Evolutionary conservation across 176 grass and related monocot species (phyloP).

Genomic region (Carex littledalei): DNA sequence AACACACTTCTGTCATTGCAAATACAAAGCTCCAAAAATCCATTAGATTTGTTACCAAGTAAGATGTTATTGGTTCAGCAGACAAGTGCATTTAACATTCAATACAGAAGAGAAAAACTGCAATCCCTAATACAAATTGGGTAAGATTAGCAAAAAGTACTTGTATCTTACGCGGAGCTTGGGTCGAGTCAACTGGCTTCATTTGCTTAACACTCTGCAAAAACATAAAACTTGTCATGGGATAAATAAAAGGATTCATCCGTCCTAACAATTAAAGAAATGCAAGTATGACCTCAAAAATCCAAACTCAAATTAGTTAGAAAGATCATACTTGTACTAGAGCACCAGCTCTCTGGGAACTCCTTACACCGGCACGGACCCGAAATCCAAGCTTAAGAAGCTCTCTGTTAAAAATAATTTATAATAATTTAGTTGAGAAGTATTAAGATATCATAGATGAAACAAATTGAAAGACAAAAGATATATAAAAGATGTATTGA

Average conservation of each 20-base stretch:
- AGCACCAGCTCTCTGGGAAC: slow-evolving; percentile 45
- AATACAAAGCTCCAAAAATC: background rate
- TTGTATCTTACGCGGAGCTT: slow-evolving; percentile 40
- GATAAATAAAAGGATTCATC: background rate
- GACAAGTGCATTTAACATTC: background rate
- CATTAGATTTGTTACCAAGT: too few species aligned
- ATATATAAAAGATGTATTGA: background rate
- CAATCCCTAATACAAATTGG: background rate
- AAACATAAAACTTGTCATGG: background rate
- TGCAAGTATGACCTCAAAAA: background rate
- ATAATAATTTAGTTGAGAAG: background rate
- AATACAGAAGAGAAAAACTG: background rate
- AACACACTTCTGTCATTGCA: slow-evolving; percentile 30
- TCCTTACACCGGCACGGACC: slow-evolving; percentile 71
- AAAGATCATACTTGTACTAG: slow-evolving; percentile 39
- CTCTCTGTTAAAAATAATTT: slow-evolving; percentile 34
- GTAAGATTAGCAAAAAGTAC: slow-evolving; percentile 5
- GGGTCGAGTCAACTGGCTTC: slow-evolving; percentile 30
- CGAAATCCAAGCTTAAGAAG: slow-evolving; percentile 85
- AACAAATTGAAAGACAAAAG: background rate
- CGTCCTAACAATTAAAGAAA: background rate
- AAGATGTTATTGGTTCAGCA: background rate
- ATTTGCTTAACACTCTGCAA: slow-evolving; percentile 68
- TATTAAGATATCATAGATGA: background rate
- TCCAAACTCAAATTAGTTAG: background rate